Evolutionary conservation across 768 basidiomycete genomes (phyloP).

Genomic region (Kwoniella newhampshirensis): DNA sequence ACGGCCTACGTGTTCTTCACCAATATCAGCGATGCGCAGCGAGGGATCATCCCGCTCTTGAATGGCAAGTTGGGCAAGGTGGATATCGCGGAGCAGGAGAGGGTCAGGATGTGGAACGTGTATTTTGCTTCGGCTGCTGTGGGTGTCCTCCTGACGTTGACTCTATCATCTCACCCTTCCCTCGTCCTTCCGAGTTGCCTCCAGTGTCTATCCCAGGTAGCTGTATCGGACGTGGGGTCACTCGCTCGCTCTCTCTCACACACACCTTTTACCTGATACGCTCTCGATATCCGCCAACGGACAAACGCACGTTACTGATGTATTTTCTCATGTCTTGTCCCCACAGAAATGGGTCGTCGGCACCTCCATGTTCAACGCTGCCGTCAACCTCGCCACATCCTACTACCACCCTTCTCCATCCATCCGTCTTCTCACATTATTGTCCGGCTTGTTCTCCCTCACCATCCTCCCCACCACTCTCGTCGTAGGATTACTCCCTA

Average conservation of each 20-base stretch:
- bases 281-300: no score
- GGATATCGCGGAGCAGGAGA: slow-evolving; percentile 2
- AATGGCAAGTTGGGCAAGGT: slow-evolving; percentile 8
- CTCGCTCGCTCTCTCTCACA: no score
- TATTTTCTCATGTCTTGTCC: no score
- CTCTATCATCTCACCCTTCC: no score
- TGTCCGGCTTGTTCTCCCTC: not conserved
- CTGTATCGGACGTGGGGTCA: no score
- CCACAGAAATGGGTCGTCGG: slow-evolving; percentile 8
- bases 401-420: slow-evolving; percentile 4
- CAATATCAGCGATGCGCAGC: slow-evolving; percentile 12
- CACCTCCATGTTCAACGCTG: not conserved
- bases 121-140: slow-evolving; percentile 15
- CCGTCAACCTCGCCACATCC: slow-evolving; percentile 7
- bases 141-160: not conserved
- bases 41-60: slow-evolving; percentile 12
- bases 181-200: no score
- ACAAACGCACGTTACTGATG: no score
- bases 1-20: slow-evolving; percentile 18
- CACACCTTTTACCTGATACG: no score
- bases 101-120: slow-evolving; percentile 7
- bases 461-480: slow-evolving; percentile 8
- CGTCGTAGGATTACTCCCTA: not conserved
- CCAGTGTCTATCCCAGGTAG: no score
- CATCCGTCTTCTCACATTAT: slow-evolving; percentile 7